phyloP scores from a whole-genome alignment of 805 yeast genomes.

The Ogataea paraovalis region DNA sequence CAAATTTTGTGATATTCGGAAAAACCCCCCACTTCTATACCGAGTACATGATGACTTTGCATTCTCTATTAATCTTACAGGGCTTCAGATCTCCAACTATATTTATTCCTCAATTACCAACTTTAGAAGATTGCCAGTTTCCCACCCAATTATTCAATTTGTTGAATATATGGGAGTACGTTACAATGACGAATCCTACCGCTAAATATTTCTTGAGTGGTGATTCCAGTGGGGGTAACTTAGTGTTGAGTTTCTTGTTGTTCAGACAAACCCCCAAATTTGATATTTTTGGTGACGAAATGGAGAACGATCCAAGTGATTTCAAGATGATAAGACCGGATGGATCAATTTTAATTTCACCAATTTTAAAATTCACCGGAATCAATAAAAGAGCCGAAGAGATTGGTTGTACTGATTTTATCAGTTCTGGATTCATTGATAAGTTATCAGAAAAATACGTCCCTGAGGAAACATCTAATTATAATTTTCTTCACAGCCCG shows the following conservation, averaged over 20 bases:
- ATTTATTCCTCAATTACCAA: constrained; percentile 34
- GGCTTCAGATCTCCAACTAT: constrained; percentile 48
- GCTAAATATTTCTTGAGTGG: constrained; percentile 37
- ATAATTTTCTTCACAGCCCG: constrained; percentile 31
- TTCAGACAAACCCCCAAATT: constrained; percentile 34
- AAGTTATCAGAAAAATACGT: constrained; percentile 11
- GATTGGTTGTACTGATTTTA: constrained; percentile 13
- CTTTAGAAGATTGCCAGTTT: constrained; percentile 12
- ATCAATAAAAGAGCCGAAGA: constrained; percentile 9
- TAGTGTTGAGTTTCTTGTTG: constrained; percentile 35
- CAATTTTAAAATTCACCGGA: constrained; percentile 20
- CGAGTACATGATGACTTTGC: constrained; percentile 41
- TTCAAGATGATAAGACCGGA: constrained; percentile 16
- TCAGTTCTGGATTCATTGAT: constrained; percentile 16
- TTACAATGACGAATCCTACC: constrained; percentile 18
- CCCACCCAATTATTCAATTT: constrained; percentile 27
- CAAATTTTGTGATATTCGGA: constrained; percentile 38
- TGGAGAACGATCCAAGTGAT: constrained; percentile 4
- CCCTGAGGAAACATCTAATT: constrained; percentile 12
- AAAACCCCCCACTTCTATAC: constrained; percentile 37
- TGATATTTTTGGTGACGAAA: constrained; percentile 9
- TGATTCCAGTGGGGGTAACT: constrained; percentile 48
- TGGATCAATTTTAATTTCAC: constrained; percentile 27
- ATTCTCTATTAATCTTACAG: constrained; percentile 39
- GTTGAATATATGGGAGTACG: constrained; percentile 31